phyloP scores from a whole-genome alignment of 495 filamentous ascomycete species.

The Penicillium macrosclerotiorum region DNA sequence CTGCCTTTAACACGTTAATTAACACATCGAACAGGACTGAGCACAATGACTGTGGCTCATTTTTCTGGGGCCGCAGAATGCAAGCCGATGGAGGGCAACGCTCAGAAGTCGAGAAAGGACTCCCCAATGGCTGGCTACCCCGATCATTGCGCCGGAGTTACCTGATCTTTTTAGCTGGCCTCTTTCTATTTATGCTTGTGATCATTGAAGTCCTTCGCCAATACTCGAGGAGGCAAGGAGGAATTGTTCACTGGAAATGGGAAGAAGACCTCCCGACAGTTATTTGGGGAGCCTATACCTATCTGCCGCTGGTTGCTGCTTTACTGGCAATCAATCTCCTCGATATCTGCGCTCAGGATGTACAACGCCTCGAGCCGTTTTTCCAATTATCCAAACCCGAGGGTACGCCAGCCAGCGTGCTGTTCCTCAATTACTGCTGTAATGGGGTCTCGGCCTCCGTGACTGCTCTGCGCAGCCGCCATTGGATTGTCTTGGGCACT shows the following conservation, averaged over 20 bases:
- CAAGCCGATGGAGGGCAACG: neutral
- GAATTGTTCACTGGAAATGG: constrained; percentile 13
- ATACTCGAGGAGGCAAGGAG: constrained; percentile 14
- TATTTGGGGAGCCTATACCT: constrained; percentile 15
- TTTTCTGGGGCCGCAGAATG: neutral
- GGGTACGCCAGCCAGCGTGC: constrained; percentile 15
- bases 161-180: constrained; percentile 12
- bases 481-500: constrained; percentile 23
- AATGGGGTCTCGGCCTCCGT: constrained; percentile 20
- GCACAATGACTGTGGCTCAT: neutral
- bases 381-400: constrained; percentile 24
- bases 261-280: constrained; percentile 6
- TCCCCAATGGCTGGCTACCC: constrained; percentile 1
- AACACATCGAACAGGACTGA: neutral
- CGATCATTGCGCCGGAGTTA: constrained; percentile 14
- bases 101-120: constrained; percentile 1
- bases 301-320: constrained; percentile 21
- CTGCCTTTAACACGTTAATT: neutral
- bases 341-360: constrained; percentile 21
- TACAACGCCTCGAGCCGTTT: constrained; percentile 27
- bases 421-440: constrained; percentile 28
- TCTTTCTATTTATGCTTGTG: constrained; percentile 14
- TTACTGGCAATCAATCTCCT: constrained; percentile 18
- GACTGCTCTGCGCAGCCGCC: constrained; percentile 16
- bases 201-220: constrained; percentile 16